These are phyloP conservation scores for Sporothrix euskadiensis DNA, from an alignment of 2,329 filamentous ascomycete genomes.

Conservation along the genomic window DNA sequence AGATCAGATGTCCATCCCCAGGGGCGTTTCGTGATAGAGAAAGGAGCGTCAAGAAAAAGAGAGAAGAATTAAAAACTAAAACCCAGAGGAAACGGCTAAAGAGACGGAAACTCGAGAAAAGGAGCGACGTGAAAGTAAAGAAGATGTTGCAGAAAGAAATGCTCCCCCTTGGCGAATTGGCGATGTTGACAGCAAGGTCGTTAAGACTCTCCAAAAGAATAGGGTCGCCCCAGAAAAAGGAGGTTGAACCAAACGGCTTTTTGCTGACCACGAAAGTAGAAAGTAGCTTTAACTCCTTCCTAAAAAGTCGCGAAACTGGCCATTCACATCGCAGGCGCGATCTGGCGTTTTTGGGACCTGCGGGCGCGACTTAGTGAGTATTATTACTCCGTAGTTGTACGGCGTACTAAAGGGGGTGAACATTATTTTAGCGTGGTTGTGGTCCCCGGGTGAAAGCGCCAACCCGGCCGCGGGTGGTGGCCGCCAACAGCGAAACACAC, in stretches of 20 bases:
- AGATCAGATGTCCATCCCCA: constrained; percentile 16
- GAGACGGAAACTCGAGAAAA: not conserved
- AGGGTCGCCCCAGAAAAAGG: constrained; percentile 14
- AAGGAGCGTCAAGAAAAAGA: constrained; percentile 11
- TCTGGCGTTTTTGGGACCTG: constrained; percentile 10
- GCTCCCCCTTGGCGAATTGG: not conserved
- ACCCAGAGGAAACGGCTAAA: not conserved
- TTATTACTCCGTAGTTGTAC: not conserved
- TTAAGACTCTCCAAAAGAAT: not conserved
- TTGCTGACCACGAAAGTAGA: not conserved
- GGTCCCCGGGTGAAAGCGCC: not conserved
- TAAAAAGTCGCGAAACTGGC: constrained; percentile 13
- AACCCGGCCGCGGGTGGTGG: not conserved
- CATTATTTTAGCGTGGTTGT: constrained; percentile 12
- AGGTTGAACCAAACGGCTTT: not conserved
- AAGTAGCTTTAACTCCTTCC: not conserved
- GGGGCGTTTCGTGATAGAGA: not conserved
- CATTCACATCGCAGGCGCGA: constrained; percentile 26
- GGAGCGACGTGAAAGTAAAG: constrained; percentile 2
- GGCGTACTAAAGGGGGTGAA: not conserved
- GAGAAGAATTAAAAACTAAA: not conserved
- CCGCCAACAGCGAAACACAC: not conserved
- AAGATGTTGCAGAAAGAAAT: not conserved
- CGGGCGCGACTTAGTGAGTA: constrained; percentile 3
- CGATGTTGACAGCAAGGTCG: not conserved